These are phyloP conservation scores for Phytophthora constricta DNA, from an alignment of 352 stramenopile genomes.

Conservation along the genomic window DNA sequence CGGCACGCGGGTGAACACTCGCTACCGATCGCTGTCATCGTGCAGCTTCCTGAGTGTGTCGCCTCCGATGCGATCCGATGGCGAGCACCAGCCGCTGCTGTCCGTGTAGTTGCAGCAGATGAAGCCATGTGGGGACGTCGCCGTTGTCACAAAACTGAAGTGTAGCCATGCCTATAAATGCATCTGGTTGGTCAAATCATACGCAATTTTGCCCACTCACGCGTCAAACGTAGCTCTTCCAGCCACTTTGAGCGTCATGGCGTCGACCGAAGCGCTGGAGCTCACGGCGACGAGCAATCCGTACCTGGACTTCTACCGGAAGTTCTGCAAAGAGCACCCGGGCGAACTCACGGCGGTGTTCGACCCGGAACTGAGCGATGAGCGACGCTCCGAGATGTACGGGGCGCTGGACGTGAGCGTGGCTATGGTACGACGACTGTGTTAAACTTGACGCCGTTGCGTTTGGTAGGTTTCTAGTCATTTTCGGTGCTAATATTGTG, in stretches of 20 bases:
- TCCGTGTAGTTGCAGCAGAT: conserved; percentile 20
- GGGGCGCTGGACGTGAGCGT: conserved; percentile 76
- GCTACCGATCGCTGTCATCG: conserved; percentile 76
- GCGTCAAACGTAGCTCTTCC: neutral
- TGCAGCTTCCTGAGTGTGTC: conserved; percentile 78
- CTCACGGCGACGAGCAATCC: conserved; percentile 76
- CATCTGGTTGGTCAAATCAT: conserved; percentile 21
- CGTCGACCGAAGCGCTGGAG: conserved; percentile 37
- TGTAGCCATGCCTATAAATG: conserved; percentile 31
- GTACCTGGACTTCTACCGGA: conserved; percentile 83
- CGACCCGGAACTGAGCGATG: conserved; percentile 71
- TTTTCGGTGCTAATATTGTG: conserved; percentile 11
- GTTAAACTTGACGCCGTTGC: no score
- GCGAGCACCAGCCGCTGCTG: conserved; percentile 64
- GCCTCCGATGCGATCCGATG: conserved; percentile 57
- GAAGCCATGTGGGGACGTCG: no score
- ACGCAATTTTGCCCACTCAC: conserved; percentile 33
- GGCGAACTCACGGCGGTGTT: conserved; percentile 78
- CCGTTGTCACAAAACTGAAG: neutral
- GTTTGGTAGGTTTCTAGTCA: no score
- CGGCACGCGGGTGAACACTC: conserved; percentile 78
- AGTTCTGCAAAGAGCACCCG: conserved; percentile 61
- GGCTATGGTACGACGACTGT: conserved; percentile 64
- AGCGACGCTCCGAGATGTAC: conserved; percentile 72
- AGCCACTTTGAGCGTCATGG: conserved; percentile 29